These are phyloP conservation scores for Aegilops speltoides DNA, from an alignment of 176 grass and related monocot species.

Conservation along the genomic window DNA sequence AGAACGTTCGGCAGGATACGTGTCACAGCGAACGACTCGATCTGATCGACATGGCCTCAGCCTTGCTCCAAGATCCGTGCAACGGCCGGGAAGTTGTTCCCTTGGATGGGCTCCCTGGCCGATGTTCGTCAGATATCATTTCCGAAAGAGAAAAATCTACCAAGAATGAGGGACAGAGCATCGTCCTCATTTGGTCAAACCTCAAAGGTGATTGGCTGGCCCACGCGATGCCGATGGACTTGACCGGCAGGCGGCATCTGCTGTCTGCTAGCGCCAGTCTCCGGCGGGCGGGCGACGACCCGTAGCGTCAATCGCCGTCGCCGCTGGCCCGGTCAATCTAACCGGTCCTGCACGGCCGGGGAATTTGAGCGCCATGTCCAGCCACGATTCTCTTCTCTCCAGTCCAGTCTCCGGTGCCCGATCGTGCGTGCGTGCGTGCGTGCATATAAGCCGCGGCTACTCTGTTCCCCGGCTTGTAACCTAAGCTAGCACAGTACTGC, in stretches of 20 bases:
- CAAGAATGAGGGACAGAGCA: background rate
- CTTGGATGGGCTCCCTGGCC: too few relatives aligned
- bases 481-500: background rate
- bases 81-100: too few relatives aligned
- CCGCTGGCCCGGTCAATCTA: background rate
- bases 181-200: background rate
- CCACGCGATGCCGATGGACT: background rate
- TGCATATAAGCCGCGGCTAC: background rate
- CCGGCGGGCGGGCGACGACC: constrained; percentile 36
- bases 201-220: background rate
- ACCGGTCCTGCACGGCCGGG: constrained; percentile 10
- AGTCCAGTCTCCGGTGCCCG: background rate
- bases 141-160: too few relatives aligned
- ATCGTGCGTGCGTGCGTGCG: background rate
- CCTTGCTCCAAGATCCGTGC: too few relatives aligned
- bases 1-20: too few relatives aligned
- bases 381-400: background rate
- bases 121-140: too few relatives aligned
- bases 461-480: background rate
- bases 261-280: background rate
- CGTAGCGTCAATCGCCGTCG: background rate
- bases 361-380: background rate
- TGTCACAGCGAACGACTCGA: too few relatives aligned
- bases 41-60: too few relatives aligned
- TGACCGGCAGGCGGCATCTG: background rate